Evolutionary conservation across 169 alveolate genomes (phyloP), one percentile per base, ranked within the genome.

Genomic region (Plasmodium malariae): DNA sequence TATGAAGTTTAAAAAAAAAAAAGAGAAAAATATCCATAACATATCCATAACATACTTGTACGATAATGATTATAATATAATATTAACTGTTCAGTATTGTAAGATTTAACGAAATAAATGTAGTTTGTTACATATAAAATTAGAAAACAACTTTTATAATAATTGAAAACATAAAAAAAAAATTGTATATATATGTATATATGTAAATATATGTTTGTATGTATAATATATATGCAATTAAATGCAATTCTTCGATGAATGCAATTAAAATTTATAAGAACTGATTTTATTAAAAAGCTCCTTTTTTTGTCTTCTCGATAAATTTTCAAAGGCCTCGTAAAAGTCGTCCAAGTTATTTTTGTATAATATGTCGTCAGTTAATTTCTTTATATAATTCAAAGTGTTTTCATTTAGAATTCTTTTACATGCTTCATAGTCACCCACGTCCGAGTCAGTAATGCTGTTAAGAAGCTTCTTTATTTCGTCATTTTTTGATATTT

Each of bases 381-480:
- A 6, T 14, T 70, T 12, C 28, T 83, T 40, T 54, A 83, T 54
- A 9, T n/a, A n/a, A 26, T 60, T 67, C 60, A 83, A 59, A 32
- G 62, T 69, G 9, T 57, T 55, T 48, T 69, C 85, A 51, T 51
- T 83, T 51, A 83, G 49, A 68, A 83, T 36, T 55, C 28, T 83
- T 43, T 57, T 83, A 51, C 91, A 83, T 30, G 40, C 91, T 34
- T 49, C 73, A 57, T 83, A 69, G 63, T 83, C 91, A 45, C 68
- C 91, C 7, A 36, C 65, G 17, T 83, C 91, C 1, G 65, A 37
- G 21, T 12, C 32, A n/a, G 28, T 32, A 48, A 68, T 32, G 63
- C 54, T 85, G 17, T 60, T 36, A 21, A 70, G 26, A 28, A 83
- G 36, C 24, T 83, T 51, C 32, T 83, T 55, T 17, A 83, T 54